phyloP scores from a whole-genome alignment of 2,329 filamentous ascomycete genomes.

The Neonectria ditissima region DNA sequence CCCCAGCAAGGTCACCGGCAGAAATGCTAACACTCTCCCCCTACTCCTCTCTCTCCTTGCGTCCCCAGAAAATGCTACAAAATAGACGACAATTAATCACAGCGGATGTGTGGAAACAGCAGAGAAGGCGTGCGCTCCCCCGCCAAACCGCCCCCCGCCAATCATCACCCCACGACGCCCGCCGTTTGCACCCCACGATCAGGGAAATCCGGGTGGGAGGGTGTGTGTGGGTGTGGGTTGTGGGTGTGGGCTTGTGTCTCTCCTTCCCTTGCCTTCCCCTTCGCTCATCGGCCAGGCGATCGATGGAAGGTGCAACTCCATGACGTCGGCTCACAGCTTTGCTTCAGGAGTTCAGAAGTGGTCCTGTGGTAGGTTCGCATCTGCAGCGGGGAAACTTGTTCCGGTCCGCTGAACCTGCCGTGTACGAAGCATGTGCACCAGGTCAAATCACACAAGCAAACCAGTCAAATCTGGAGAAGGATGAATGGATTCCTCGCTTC shows the following conservation, averaged over 20 bases:
- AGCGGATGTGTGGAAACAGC: not conserved
- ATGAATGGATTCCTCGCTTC: not conserved
- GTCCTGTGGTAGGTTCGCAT: not conserved
- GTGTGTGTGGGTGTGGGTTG: no score
- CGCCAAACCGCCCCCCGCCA: not conserved
- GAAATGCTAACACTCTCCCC: not conserved
- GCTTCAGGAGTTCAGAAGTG: not conserved
- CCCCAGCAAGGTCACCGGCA: not conserved
- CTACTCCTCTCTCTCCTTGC: not conserved
- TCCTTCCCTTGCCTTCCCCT: not conserved
- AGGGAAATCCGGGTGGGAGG: not conserved
- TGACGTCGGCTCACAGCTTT: constrained; percentile 2
- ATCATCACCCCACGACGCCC: constrained; percentile 3
- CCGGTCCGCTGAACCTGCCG: not conserved
- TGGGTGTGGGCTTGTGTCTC: no score
- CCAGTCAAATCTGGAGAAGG: not conserved
- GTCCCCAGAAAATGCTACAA: not conserved
- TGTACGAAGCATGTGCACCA: no score
- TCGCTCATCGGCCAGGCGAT: not conserved
- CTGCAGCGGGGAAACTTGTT: not conserved
- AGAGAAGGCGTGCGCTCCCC: not conserved
- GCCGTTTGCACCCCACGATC: constrained; percentile 6
- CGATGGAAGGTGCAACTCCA: constrained; percentile 1
- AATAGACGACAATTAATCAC: not conserved
- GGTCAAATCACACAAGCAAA: not conserved